Percentiles rank a stretch among this genome's conserved stretches.
phyloP scores from a whole-genome alignment of 2,329 filamentous ascomycete species.

The Ampelomyces quisqualis region DNA sequence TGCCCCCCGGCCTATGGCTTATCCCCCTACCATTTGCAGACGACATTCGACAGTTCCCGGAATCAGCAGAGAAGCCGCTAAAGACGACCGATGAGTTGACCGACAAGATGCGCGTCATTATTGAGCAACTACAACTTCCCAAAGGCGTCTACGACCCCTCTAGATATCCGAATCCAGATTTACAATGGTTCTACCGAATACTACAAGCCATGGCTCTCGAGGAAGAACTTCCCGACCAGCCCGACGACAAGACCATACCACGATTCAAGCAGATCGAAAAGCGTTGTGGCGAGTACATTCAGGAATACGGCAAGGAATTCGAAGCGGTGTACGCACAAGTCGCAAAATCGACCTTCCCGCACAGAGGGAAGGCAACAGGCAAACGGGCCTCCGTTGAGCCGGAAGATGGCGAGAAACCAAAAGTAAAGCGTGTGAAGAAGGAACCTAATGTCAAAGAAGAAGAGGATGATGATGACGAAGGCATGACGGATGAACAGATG shows the following conservation, averaged over 20 bases:
- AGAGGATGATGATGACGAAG: slow-evolving; percentile 27
- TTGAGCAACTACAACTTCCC: slow-evolving; percentile 86
- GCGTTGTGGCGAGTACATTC: slow-evolving; percentile 74
- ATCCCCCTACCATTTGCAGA: slow-evolving; percentile 86
- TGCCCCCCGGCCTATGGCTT: slow-evolving; percentile 86
- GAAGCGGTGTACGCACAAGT: slow-evolving; percentile 56
- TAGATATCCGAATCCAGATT: slow-evolving; percentile 85
- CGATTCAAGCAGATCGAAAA: slow-evolving; percentile 85
- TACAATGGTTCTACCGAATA: slow-evolving; percentile 98
- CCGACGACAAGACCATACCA: slow-evolving; percentile 78
- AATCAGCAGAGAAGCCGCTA: slow-evolving; percentile 53
- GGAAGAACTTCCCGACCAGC: slow-evolving; percentile 76
- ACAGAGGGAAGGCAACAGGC: slow-evolving; percentile 42
- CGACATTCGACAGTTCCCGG: slow-evolving; percentile 75
- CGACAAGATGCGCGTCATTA: slow-evolving; percentile 76
- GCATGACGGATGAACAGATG: slow-evolving; percentile 49
- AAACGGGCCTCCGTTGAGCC: slow-evolving; percentile 46
- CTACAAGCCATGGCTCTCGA: slow-evolving; percentile 88
- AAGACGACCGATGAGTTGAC: slow-evolving; percentile 65
- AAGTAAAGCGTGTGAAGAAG: slow-evolving; percentile 30
- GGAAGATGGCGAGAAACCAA: slow-evolving; percentile 23
- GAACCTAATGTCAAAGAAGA: slow-evolving; percentile 26
- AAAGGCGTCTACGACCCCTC: slow-evolving; percentile 79
- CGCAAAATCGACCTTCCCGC: slow-evolving; percentile 43
- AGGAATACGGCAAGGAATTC: slow-evolving; percentile 72